Conservation (phyloP, 2,329 filamentous ascomycete species). For the Rhynchosporium secalis region DNA sequence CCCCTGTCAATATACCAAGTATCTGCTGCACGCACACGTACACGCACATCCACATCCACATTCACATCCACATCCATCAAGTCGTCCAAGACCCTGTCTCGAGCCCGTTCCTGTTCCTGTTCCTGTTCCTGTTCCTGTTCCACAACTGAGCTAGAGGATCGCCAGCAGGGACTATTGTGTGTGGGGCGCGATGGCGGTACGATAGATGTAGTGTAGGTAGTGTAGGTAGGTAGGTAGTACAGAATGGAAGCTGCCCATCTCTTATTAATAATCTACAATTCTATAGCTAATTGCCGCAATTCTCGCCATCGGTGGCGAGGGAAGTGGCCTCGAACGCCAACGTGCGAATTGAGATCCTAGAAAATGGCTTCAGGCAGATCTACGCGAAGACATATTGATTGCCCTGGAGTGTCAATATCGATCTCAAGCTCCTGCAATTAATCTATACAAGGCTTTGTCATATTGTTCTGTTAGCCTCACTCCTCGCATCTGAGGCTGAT, state of each 20-base stretch:
- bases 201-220: neutral
- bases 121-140: too few species aligned
- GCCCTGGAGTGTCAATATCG: neutral
- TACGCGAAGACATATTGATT: neutral
- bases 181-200: neutral
- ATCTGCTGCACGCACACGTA: too few species aligned
- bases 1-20: too few species aligned
- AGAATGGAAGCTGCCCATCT: too few species aligned
- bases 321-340: neutral
- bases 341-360: neutral
- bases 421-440: neutral
- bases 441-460: neutral
- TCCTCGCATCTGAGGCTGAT: neutral
- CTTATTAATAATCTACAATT: too few species aligned
- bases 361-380: neutral
- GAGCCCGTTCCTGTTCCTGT: neutral
- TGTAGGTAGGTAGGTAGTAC: too few species aligned
- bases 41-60: too few species aligned
- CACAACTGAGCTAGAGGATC: constrained; percentile 18
- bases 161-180: neutral
- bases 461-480: neutral
- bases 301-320: constrained; percentile 1
- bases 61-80: too few species aligned
- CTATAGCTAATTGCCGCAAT: constrained; percentile 4
- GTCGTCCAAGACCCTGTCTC: neutral